These are phyloP conservation scores for Xylariaceae sp. DNA, from an alignment of 2,329 filamentous ascomycete species.

Conservation along the genomic window DNA sequence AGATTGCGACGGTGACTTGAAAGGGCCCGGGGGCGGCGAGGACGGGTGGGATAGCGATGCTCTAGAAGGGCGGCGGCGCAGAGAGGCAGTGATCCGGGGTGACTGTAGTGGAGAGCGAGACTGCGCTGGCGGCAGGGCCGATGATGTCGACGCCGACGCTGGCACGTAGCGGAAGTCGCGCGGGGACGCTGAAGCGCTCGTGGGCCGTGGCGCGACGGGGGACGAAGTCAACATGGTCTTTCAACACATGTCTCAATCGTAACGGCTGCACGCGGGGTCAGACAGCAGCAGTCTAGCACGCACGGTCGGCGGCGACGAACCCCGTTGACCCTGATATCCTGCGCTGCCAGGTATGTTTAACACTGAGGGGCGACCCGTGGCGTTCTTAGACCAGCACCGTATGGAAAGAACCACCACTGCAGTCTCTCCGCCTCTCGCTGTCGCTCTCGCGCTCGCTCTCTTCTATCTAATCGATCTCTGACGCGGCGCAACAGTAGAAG, in stretches of 20 bases:
- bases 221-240: slow-evolving; percentile 60
- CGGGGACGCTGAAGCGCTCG: slow-evolving; percentile 48
- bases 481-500: slow-evolving; percentile 5
- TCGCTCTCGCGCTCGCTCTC: too few species aligned
- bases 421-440: too few species aligned
- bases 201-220: slow-evolving; percentile 48
- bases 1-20: slow-evolving; percentile 29
- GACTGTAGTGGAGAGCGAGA: slow-evolving; percentile 42
- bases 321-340: too few species aligned
- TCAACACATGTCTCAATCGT: slow-evolving; percentile 33
- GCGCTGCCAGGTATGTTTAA: too few species aligned
- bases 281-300: slow-evolving; percentile 6
- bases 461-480: slow-evolving; percentile 11
- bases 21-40: slow-evolving; percentile 33
- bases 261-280: background rate
- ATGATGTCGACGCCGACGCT: slow-evolving; percentile 42
- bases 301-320: slow-evolving; percentile 1
- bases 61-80: slow-evolving; percentile 41
- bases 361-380: too few species aligned
- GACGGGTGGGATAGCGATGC: slow-evolving; percentile 32
- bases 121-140: slow-evolving; percentile 2
- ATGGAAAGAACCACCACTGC: too few species aligned
- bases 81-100: slow-evolving; percentile 39
- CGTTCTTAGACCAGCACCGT: too few species aligned
- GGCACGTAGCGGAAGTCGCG: slow-evolving; percentile 46